phyloP scores from a whole-genome alignment of 805 yeast genomes.

The Candida nonsorbophila region DNA sequence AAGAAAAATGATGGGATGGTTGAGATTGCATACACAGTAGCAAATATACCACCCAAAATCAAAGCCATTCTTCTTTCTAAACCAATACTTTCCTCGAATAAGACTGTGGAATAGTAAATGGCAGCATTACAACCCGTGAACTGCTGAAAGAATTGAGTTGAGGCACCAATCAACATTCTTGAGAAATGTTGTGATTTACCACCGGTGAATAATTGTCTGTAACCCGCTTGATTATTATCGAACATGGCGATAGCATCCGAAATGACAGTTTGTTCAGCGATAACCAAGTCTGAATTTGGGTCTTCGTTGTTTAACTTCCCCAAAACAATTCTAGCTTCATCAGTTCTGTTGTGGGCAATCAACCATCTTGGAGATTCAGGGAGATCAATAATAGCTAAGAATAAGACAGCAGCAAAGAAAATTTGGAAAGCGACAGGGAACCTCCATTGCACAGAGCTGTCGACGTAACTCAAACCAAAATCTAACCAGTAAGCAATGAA shows the following conservation, averaged over 20 bases:
- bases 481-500: slow-evolving; percentile 64
- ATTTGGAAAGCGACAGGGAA: slow-evolving; percentile 55
- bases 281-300: slow-evolving; percentile 31
- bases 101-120: slow-evolving; percentile 83
- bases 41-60: slow-evolving; percentile 60
- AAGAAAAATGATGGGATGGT: slow-evolving; percentile 42
- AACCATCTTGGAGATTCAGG: slow-evolving; percentile 76
- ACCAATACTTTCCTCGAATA: slow-evolving; percentile 60
- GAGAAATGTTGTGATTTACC: slow-evolving; percentile 58
- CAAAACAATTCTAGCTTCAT: slow-evolving; percentile 32
- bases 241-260: slow-evolving; percentile 46
- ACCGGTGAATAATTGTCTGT: slow-evolving; percentile 39
- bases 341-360: slow-evolving; percentile 37
- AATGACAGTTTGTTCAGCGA: slow-evolving; percentile 40
- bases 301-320: slow-evolving; percentile 32
- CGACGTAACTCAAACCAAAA: slow-evolving; percentile 60
- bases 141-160: slow-evolving; percentile 79
- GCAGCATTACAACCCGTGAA: slow-evolving; percentile 88
- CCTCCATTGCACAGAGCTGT: slow-evolving; percentile 37
- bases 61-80: slow-evolving; percentile 48
- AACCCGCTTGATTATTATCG: slow-evolving; percentile 37
- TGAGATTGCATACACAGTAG: slow-evolving; percentile 52
- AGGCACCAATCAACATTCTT: slow-evolving; percentile 56
- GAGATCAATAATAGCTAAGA: slow-evolving; percentile 37
- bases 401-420: slow-evolving; percentile 44